Conservation (phyloP, 495 filamentous ascomycete species). For the Darksidea phi region DNA sequence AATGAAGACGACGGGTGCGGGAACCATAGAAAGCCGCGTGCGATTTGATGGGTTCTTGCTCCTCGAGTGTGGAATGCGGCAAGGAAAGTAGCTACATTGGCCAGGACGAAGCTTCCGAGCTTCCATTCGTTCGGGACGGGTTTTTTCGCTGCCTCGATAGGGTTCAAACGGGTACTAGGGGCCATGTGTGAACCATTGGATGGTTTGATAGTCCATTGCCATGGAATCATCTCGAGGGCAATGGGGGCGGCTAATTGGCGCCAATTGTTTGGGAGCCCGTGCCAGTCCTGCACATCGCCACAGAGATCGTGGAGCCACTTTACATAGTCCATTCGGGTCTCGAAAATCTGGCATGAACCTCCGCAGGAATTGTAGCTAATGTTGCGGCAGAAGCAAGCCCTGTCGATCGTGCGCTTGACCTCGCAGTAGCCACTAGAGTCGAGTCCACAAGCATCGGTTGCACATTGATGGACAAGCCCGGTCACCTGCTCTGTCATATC, state of each 20-base stretch:
- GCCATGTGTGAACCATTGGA: not conserved
- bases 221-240: conserved; percentile 16
- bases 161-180: too few relatives aligned
- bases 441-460: conserved; percentile 19
- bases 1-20: conserved; percentile 4
- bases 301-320: conserved; percentile 21
- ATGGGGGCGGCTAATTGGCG: conserved; percentile 5
- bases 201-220: conserved; percentile 13
- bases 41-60: not conserved
- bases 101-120: conserved; percentile 12
- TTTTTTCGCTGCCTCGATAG: not conserved
- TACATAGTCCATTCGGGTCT: conserved; percentile 17
- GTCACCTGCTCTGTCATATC: conserved; percentile 15
- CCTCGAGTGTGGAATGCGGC: not conserved
- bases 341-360: conserved; percentile 18
- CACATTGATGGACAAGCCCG: conserved; percentile 14
- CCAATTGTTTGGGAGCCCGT: conserved; percentile 13
- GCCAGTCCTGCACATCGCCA: conserved; percentile 12
- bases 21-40: not conserved
- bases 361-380: conserved; percentile 17
- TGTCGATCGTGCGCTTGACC: conserved; percentile 14
- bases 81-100: conserved; percentile 11
- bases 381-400: conserved; percentile 22
- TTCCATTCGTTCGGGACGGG: conserved; percentile 2
- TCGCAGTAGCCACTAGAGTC: conserved; percentile 23